Conservation (phyloP, 148 eudicot genomes). For the Rhododendron kiyosumense region DNA sequence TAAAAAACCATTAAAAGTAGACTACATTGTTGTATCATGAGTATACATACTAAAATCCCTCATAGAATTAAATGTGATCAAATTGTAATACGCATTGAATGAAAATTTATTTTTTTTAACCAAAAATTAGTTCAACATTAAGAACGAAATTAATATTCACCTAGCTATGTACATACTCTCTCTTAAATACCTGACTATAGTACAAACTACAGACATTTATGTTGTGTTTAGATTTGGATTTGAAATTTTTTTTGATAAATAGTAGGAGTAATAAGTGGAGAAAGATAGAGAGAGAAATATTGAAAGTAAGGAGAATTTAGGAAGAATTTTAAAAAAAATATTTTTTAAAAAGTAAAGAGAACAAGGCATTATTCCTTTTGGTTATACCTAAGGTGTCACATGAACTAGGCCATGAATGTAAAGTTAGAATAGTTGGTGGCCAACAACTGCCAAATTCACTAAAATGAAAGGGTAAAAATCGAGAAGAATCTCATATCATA, state of each 20-base stretch:
- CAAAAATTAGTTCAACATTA: background rate
- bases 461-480: slow-evolving; percentile 4
- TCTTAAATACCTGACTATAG: background rate
- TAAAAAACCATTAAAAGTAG: too few species aligned
- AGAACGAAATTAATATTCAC: background rate
- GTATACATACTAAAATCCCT: background rate
- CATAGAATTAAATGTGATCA: background rate
- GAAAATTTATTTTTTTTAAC: background rate
- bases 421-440: background rate
- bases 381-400: background rate
- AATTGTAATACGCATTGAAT: background rate
- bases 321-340: too few species aligned
- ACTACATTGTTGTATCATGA: background rate
- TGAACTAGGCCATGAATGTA: background rate
- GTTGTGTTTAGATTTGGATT: too few species aligned
- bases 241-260: too few species aligned
- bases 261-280: too few species aligned
- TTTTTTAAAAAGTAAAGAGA: too few species aligned
- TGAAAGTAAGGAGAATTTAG: too few species aligned
- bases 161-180: background rate
- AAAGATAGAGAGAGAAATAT: too few species aligned
- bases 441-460: background rate
- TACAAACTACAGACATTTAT: background rate
- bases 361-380: background rate
- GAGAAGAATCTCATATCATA: slow-evolving; percentile 24